Percentiles rank a stretch among this genome's conserved stretches.
Evolutionary conservation across 306 rosid species (phyloP).

Genomic region (Phaseolus lunatus): DNA sequence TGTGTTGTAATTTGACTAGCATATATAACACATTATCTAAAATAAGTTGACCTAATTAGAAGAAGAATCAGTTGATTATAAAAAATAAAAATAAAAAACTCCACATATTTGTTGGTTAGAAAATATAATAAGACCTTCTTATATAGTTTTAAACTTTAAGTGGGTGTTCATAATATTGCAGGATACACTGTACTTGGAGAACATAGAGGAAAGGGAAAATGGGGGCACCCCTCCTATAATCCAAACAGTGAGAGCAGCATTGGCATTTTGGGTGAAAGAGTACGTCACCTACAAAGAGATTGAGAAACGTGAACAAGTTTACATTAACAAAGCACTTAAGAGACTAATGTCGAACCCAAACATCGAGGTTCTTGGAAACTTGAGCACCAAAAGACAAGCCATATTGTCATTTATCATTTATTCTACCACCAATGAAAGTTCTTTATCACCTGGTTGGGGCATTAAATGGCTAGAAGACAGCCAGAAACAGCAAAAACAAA

Average conservation of each 20-base stretch:
- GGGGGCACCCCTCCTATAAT: slow-evolving; percentile 89
- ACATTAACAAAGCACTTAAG: slow-evolving; percentile 57
- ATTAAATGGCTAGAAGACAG: slow-evolving; percentile 5
- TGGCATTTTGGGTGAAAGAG: slow-evolving; percentile 88
- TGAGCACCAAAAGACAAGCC: slow-evolving; percentile 63
- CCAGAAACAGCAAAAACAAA: background rate
- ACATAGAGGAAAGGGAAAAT: slow-evolving; percentile 83
- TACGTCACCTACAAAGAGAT: slow-evolving; percentile 62
- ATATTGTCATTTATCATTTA: slow-evolving; percentile 74
- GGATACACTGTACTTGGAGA: slow-evolving; percentile 76
- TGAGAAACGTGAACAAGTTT: slow-evolving; percentile 60
- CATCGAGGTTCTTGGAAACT: slow-evolving; percentile 66
- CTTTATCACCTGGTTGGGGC: slow-evolving; percentile 4
- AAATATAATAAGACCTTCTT: no score
- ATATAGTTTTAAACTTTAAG: no score
- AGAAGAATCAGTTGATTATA: no score
- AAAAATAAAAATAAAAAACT: no score
- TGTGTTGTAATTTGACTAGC: no score
- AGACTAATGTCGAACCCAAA: slow-evolving; percentile 65
- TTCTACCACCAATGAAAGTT: slow-evolving; percentile 45
- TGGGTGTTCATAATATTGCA: slow-evolving; percentile 27
- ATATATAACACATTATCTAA: no score
- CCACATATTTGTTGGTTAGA: no score
- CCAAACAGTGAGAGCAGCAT: slow-evolving; percentile 78
- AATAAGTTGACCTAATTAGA: no score